phyloP scores from a whole-genome alignment of 441 rosid genomes.

The California macrophylla region DNA sequence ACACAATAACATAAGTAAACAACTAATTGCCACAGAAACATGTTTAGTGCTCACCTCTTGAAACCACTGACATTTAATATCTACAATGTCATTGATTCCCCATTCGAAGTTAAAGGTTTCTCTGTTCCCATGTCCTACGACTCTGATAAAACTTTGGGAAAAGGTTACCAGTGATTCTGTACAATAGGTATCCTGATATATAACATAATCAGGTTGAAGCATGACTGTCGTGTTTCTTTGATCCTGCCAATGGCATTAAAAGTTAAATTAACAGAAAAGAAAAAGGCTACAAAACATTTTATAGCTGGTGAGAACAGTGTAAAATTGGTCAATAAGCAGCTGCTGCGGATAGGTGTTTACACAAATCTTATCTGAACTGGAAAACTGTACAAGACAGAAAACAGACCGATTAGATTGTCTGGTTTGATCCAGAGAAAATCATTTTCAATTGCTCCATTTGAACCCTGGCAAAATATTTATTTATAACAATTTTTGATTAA shows the following conservation, averaged over 20 bases:
- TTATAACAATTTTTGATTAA: neutral
- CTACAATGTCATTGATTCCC: constrained; percentile 62
- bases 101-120: constrained; percentile 37
- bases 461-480: neutral
- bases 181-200: constrained; percentile 35
- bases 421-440: neutral
- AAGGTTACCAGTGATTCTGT: constrained; percentile 44
- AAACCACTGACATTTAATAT: constrained; percentile 48
- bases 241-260: constrained; percentile 42
- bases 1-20: constrained; percentile 10
- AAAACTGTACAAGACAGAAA: neutral
- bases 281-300: constrained; percentile 12
- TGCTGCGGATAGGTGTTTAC: neutral
- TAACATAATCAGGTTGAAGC: constrained; percentile 51
- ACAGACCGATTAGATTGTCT: neutral
- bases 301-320: neutral
- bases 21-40: constrained; percentile 13
- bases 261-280: constrained; percentile 8
- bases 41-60: constrained; percentile 48
- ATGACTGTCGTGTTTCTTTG: constrained; percentile 30
- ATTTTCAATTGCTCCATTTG: neutral
- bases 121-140: constrained; percentile 38
- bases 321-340: neutral
- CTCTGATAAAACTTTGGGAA: constrained; percentile 45
- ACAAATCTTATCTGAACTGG: neutral